A percentile compares a stretch with the other conserved stretches of the same genome.
phyloP scores from a whole-genome alignment of 495 filamentous ascomycete genomes.

The Talaromyces thailandensis region DNA sequence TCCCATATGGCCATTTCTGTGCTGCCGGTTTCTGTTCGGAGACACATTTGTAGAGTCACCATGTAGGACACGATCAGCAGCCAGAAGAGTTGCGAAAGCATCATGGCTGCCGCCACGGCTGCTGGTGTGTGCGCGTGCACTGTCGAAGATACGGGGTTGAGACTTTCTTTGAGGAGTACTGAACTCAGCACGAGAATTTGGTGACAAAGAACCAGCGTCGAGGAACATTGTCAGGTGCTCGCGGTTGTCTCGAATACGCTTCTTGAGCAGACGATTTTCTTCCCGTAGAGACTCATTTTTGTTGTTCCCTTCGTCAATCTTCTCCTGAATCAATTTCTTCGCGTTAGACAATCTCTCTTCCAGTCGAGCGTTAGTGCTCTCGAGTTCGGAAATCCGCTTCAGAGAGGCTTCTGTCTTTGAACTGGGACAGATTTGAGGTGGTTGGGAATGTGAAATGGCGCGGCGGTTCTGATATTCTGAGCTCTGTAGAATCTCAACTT shows the following conservation, averaged over 20 bases:
- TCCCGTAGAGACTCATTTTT: constrained; percentile 43
- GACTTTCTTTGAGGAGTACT: constrained; percentile 36
- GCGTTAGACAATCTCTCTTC: constrained; percentile 59
- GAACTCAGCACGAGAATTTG: constrained; percentile 33
- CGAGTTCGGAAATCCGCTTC: constrained; percentile 47
- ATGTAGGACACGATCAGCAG: constrained; percentile 65
- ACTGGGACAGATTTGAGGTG: constrained; percentile 28
- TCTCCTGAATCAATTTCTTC: constrained; percentile 67
- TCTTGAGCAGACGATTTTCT: constrained; percentile 65
- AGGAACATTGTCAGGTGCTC: constrained; percentile 68
- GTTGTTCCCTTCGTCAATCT: constrained; percentile 61
- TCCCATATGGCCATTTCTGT: constrained; percentile 38
- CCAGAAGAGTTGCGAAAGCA: constrained; percentile 67
- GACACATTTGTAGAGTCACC: constrained; percentile 62
- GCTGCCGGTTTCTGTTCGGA: constrained; percentile 34
- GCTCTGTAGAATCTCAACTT: constrained; percentile 78
- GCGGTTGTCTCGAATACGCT: constrained; percentile 79
- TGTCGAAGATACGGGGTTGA: constrained; percentile 38
- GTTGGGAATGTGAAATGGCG: constrained; percentile 16
- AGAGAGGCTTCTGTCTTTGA: constrained; percentile 34
- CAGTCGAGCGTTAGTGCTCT: constrained; percentile 54
- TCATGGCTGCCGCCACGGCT: constrained; percentile 34
- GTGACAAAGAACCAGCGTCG: constrained; percentile 41
- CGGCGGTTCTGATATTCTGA: constrained; percentile 34
- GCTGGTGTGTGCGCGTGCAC: constrained; percentile 25